These are phyloP conservation scores for Endogone sp. DNA, from an alignment of 192 early-diverging fungal species.

Conservation along the genomic window DNA sequence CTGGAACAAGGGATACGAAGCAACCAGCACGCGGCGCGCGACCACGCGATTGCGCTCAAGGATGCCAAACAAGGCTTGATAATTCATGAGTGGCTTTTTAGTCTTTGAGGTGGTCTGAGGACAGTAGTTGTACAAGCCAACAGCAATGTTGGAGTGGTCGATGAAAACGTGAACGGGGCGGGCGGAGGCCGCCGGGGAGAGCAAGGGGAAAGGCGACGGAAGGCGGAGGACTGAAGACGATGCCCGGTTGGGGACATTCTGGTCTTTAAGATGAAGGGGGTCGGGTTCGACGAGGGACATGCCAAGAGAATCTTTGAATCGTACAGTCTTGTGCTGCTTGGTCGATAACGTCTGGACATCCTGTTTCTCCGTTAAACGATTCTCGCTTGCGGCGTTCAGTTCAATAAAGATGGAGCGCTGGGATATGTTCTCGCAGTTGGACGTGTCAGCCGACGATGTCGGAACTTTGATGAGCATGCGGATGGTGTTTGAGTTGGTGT, in stretches of 20 bases:
- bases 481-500: background rate
- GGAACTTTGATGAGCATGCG: background rate
- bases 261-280: background rate
- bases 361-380: no score
- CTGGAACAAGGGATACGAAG: constrained; percentile 37
- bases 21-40: constrained; percentile 33
- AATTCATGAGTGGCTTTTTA: constrained; percentile 26
- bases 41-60: constrained; percentile 22
- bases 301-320: background rate
- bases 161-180: constrained; percentile 24
- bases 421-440: background rate
- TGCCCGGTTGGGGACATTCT: no score
- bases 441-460: no score
- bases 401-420: background rate
- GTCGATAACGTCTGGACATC: background rate
- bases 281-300: background rate
- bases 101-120: background rate
- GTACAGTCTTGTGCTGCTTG: background rate
- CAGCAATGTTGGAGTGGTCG: constrained; percentile 44
- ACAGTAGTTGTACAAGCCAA: constrained; percentile 30
- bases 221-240: no score
- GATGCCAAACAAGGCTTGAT: constrained; percentile 26
- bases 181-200: background rate
- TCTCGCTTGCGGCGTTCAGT: background rate
- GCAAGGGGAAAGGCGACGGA: background rate